These are phyloP conservation scores for Phylloporus sp. DNA, from an alignment of 768 basidiomycete species.

Conservation along the genomic window DNA sequence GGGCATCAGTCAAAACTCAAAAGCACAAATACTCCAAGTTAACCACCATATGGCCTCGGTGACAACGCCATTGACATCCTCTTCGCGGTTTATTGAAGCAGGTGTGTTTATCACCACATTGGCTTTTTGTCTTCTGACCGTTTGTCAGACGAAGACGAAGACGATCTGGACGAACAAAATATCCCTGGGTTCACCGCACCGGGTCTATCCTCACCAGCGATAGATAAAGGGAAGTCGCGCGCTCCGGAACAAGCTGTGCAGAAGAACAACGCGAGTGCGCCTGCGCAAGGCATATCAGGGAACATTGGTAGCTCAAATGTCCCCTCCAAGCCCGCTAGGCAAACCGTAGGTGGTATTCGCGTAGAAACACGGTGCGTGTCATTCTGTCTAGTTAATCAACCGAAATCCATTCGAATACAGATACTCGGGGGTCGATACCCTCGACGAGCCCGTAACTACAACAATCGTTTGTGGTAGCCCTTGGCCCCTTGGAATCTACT, in stretches of 20 bases:
- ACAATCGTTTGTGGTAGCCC: constrained; percentile 69
- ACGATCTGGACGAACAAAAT: constrained; percentile 77
- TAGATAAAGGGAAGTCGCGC: constrained; percentile 70
- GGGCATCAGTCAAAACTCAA: not conserved
- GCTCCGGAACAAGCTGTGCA: constrained; percentile 53
- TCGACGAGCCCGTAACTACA: constrained; percentile 86
- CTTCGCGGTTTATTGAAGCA: constrained; percentile 78
- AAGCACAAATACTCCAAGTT: not conserved
- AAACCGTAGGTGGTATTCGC: constrained; percentile 78
- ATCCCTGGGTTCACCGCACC: constrained; percentile 80
- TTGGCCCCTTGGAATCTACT: constrained; percentile 5
- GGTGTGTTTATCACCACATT: constrained; percentile 37
- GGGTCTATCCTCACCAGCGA: constrained; percentile 40
- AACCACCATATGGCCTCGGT: constrained; percentile 23
- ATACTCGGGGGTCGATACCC: constrained; percentile 79
- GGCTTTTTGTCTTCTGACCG: constrained; percentile 1
- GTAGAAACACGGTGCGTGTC: constrained; percentile 78
- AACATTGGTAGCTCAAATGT: constrained; percentile 60
- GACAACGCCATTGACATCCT: constrained; percentile 52
- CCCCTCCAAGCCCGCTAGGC: constrained; percentile 44
- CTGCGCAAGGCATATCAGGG: constrained; percentile 53
- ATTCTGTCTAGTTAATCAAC: not conserved
- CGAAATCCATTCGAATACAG: constrained; percentile 24
- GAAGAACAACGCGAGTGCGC: constrained; percentile 29
- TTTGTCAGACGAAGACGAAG: constrained; percentile 58